A percentile compares a stretch with the other conserved stretches of the same genome.
These are phyloP conservation scores for Clavispora phyllophila DNA, from an alignment of 805 yeast genomes.

Conservation along the genomic window DNA sequence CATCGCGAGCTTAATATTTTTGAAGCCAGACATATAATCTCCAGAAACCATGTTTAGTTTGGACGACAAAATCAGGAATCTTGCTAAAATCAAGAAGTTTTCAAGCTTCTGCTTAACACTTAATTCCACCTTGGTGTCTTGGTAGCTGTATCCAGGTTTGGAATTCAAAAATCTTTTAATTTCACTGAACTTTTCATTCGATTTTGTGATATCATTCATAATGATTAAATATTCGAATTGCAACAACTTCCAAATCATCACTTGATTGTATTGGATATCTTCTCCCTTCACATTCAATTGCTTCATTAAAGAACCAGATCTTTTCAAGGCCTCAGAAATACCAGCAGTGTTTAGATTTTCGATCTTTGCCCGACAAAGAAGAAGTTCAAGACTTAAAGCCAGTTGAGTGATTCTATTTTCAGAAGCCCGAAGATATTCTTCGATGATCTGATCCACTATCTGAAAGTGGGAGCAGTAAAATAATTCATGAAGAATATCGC, in stretches of 20 bases:
- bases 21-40: conserved; percentile 25
- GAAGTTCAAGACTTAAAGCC: neutral
- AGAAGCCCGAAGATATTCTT: neutral
- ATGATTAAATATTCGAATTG: conserved; percentile 27
- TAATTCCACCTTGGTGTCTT: neutral
- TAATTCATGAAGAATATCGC: neutral
- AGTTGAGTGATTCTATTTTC: neutral
- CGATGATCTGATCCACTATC: neutral
- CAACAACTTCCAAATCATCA: conserved; percentile 22
- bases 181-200: conserved; percentile 19
- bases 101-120: neutral
- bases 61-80: conserved; percentile 30
- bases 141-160: conserved; percentile 23
- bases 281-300: neutral
- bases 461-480: neutral
- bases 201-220: conserved; percentile 14
- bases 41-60: conserved; percentile 14
- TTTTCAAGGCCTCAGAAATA: conserved; percentile 14
- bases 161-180: conserved; percentile 19
- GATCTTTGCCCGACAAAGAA: neutral
- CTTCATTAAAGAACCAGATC: conserved; percentile 8
- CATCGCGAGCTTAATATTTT: conserved; percentile 44
- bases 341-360: neutral
- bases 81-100: conserved; percentile 25
- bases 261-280: conserved; percentile 7